These are phyloP conservation scores for Globisporangium mamillatum DNA, from an alignment of 352 stramenopile species.

Conservation along the genomic window DNA sequence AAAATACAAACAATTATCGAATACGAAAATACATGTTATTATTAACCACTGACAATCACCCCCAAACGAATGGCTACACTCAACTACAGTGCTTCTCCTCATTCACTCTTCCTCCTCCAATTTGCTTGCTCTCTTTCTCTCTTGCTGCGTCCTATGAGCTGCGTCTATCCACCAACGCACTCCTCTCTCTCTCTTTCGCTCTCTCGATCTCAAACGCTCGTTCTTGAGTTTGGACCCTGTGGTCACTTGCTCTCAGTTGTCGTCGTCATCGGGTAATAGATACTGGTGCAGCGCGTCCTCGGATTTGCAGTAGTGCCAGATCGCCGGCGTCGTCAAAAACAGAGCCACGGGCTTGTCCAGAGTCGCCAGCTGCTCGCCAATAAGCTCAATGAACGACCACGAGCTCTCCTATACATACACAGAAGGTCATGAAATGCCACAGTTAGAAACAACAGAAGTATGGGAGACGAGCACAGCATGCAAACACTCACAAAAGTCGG, in stretches of 20 bases:
- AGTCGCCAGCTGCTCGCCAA: constrained; percentile 64
- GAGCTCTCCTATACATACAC: constrained; percentile 58
- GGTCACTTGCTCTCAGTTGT: constrained; percentile 26
- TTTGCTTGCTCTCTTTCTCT: neutral
- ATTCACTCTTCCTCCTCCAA: neutral
- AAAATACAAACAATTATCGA: neutral
- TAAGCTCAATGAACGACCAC: constrained; percentile 76
- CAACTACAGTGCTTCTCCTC: neutral
- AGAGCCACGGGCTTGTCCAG: constrained; percentile 64
- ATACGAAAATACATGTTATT: constrained; percentile 8
- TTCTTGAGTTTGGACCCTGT: neutral
- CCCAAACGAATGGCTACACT: neutral
- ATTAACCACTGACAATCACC: constrained; percentile 1
- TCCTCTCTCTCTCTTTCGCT: neutral
- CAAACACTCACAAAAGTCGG: constrained; percentile 26
- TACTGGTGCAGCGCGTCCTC: constrained; percentile 80
- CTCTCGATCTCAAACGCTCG: neutral
- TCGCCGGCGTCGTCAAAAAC: constrained; percentile 62
- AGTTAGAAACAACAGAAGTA: neutral
- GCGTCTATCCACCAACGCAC: neutral
- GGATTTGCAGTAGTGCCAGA: constrained; percentile 86
- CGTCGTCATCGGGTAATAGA: constrained; percentile 68
- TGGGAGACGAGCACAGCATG: neutral
- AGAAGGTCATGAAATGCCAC: neutral
- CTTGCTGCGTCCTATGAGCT: neutral